Conservation (phyloP, 139 green algal genomes). For the Asterochloris sp. region DNA sequence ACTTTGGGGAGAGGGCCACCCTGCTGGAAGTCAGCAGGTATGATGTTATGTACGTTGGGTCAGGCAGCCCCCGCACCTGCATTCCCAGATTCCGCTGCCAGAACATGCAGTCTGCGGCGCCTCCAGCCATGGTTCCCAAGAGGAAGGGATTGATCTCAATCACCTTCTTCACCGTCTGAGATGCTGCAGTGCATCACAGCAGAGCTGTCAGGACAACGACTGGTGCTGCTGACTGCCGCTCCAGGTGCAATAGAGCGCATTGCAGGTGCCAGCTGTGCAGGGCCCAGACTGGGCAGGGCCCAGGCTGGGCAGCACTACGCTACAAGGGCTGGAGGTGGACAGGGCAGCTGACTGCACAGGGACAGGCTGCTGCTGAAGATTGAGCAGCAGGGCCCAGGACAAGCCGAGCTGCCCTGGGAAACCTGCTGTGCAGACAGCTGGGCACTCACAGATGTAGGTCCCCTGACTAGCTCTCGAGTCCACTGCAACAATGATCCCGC, state of each 20-base stretch:
- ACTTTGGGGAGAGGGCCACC: neutral
- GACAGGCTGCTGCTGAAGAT: neutral
- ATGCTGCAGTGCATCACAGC: constrained; percentile 53
- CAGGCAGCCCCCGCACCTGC: constrained; percentile 38
- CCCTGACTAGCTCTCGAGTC: constrained; percentile 96
- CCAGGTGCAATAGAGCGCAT: neutral
- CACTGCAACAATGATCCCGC: constrained; percentile 95
- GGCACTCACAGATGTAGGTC: constrained; percentile 91
- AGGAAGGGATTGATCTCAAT: constrained; percentile 99
- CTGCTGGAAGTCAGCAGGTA: neutral
- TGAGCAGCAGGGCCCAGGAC: neutral
- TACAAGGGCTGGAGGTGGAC: neutral
- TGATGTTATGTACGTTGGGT: neutral
- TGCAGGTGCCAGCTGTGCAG: neutral
- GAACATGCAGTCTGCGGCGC: constrained; percentile 97
- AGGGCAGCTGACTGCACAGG: neutral
- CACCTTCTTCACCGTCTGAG: constrained; percentile 97
- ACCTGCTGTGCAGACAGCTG: neutral
- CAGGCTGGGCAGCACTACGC: neutral
- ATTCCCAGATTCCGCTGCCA: constrained; percentile 94
- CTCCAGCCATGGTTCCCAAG: constrained; percentile 98
- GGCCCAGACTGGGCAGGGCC: neutral
- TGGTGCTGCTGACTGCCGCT: neutral
- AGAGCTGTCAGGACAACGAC: neutral
- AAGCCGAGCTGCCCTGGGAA: neutral